Evolutionary conservation across 1,284 basidiomycete genomes (phyloP), one percentile per base, ranked within the genome.

Genomic region (Leccinum cinnamomeum): DNA sequence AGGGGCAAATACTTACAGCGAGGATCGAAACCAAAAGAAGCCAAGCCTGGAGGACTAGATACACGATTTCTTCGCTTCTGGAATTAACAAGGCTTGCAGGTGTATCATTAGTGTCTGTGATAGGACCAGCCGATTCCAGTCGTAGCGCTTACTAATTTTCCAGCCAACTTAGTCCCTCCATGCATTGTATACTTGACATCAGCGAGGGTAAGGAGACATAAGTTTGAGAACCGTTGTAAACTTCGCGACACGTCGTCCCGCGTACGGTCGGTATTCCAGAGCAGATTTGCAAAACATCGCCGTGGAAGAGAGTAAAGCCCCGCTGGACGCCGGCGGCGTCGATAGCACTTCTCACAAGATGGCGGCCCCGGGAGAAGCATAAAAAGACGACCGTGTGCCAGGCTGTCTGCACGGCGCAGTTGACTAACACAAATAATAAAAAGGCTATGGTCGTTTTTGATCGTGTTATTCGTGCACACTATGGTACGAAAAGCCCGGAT

Each of bases 401-500:
- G 14, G 73, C 64, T 58, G 71, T 75, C 48, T 82, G 76, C 18
- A 75, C 65, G 51, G 78, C 60, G 59, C 78, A 80, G 57, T 72
- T 75, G 23, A 76, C 58, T 44, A 83, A 65, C 23, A 79, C 77
- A 51, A 67, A 53, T 54, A 82, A 68, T 59, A 78, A 71, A 67
- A 82, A 82, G 64, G 80, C 80, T 23, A 78, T 62, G 8, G 81
- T 82, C 65, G 75, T 78, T 18, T 75, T 78, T 23, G 78, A 80
- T 33, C 81, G 67, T 6, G 79, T 82, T 55, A 81, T 75, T 62
- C 78, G 74, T 28, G 75, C 69, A 64, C 76, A 79, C 82, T 83
- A 16, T 14, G n/a, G 39, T 23, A 16, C 8, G n/a, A 46, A 48
- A 16, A 12, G 8, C 6, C 7, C 28, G 11, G 3, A 46, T 60